Evolutionary conservation across 2,329 filamentous ascomycete genomes (phyloP), one percentile per base, ranked within the genome.

Genomic region (Xylariaceae sp.): DNA sequence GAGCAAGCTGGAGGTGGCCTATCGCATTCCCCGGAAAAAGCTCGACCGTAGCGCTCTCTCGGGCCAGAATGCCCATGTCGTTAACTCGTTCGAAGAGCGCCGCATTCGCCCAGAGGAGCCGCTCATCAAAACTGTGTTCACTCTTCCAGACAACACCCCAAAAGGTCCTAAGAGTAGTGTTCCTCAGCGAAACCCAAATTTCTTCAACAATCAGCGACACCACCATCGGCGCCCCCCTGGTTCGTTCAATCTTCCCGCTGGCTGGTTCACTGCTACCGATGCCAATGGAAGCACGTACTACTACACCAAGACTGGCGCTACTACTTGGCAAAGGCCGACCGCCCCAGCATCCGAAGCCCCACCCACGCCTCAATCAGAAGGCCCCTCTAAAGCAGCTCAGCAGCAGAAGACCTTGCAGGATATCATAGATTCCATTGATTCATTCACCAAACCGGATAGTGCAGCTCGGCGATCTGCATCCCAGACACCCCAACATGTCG

Each of bases 11-110:
- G 86, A 95, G 62, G 76, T 94, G 28, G 93, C 82, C 6, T 98
- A 97, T 64, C 83, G 93, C 45, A 98, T 98, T 58, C 89, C 89
- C 29, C 81, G 91, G 43, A 87, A 93, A 68, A 94, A 95, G 68
- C 69, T 86, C 43, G 89, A 91, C 59, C 82, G 84, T 19, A 82
- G 81, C 49, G 78, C 72, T 36, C 67, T 68, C 15, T 55, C 61
- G 62, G 53, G 48, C 56, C 60, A 36, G 63, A 50, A 44, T 30
- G 43, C 62, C 48, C 63, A 61, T 53, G 64, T 72, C 34, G 69
- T 76, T 22, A 79, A 79, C 51, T 73, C 77, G 19, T 79, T 77
- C 18, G 79, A 81, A 50, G 73, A 79, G 55, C 85, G 85, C 41
- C 82, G 85, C 42, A 76, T 77, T 37, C 78, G 81, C 44, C 76